Evolutionary conservation across 257 asterid species (phyloP).

Genomic region (Ilex aquifolium): DNA sequence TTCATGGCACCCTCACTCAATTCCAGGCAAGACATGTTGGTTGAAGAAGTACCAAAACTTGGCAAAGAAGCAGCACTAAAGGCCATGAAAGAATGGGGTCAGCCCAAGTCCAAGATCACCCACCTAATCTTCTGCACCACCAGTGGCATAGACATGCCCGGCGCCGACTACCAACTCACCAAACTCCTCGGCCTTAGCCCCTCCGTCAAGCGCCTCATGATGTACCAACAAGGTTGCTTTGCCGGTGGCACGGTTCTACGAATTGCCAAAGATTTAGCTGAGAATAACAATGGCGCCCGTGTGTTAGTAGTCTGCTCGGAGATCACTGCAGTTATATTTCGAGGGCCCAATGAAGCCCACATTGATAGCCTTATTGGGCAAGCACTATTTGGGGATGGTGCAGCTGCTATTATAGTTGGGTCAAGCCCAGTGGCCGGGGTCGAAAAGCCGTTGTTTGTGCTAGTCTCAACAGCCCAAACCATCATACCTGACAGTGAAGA

Average conservation of each 20-base stretch:
- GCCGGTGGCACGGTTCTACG: not conserved
- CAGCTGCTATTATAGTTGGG: not conserved
- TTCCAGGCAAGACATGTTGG: not conserved
- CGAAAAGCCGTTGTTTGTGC: not conserved
- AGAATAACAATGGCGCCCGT: not conserved
- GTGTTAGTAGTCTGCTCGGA: not conserved
- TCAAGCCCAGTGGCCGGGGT: not conserved
- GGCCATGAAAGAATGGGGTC: not conserved
- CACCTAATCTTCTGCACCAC: not conserved
- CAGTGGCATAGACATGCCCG: not conserved
- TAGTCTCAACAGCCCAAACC: not conserved
- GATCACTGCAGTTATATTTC: not conserved
- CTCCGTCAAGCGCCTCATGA: constrained; percentile 2
- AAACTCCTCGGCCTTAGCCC: not conserved
- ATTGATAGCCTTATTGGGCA: not conserved
- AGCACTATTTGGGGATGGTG: not conserved
- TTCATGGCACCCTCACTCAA: not conserved
- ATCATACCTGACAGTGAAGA: not conserved
- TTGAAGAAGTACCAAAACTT: not conserved
- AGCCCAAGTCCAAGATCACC: not conserved
- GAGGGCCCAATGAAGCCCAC: not conserved
- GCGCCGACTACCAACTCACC: constrained; percentile 1
- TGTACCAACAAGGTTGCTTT: not conserved
- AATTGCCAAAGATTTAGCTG: not conserved
- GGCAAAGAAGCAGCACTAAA: not conserved